phyloP scores from a whole-genome alignment of 2,329 filamentous ascomycete genomes.

The Macrophomina pseudophaseolina region DNA sequence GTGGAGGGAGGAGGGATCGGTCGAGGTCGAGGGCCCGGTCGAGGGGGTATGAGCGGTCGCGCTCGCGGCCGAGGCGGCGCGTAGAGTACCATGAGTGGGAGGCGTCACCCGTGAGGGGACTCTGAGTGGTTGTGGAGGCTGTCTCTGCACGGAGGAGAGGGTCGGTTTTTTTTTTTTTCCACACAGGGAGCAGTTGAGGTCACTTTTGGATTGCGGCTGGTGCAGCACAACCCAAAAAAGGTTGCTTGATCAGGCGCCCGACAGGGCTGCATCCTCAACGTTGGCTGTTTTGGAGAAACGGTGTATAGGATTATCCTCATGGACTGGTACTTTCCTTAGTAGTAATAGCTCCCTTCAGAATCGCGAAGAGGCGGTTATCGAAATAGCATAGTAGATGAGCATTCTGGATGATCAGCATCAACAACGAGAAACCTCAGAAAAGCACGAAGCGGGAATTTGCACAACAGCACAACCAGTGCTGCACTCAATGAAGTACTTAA shows the following conservation, averaged over 20 bases:
- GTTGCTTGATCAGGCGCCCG: slow-evolving; percentile 4
- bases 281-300: neutral
- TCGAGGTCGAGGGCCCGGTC: neutral
- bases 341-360: neutral
- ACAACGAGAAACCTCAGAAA: neutral
- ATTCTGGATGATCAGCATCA: neutral
- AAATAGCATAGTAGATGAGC: neutral
- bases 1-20: neutral
- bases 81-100: slow-evolving; percentile 3
- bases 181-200: neutral
- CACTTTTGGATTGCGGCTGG: neutral
- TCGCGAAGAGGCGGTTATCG: neutral
- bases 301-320: neutral
- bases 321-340: neutral
- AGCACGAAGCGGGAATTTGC: neutral
- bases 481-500: neutral
- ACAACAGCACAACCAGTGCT: neutral
- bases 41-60: neutral
- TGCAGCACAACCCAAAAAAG: slow-evolving; percentile 1
- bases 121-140: neutral
- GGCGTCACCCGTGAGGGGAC: neutral
- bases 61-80: neutral
- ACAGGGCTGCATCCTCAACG: neutral
- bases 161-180: neutral
- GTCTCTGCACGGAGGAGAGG: neutral